phyloP scores from a whole-genome alignment of 768 basidiomycete species.

The Termitomyces sp. region DNA sequence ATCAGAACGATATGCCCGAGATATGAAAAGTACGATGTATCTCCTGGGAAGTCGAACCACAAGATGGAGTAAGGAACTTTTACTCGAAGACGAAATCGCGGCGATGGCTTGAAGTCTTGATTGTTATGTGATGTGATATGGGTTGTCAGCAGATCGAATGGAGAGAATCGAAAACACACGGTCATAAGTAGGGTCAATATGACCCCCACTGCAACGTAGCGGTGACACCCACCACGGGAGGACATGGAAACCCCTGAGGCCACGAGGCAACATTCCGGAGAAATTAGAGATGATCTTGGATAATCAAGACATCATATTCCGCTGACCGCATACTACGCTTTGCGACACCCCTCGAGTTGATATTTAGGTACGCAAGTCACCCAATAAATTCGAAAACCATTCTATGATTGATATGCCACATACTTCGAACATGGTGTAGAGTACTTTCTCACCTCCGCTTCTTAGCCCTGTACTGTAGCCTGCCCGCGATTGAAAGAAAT shows the following conservation, averaged over 20 bases:
- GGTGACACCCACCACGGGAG: not conserved
- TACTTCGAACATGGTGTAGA: not conserved
- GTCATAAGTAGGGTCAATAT: not conserved
- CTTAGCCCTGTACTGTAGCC: not conserved
- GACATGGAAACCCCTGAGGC: not conserved
- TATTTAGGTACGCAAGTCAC: no score
- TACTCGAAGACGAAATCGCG: no score
- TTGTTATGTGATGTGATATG: no score
- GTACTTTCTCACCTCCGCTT: not conserved
- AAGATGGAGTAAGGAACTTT: not conserved
- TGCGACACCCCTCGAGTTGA: no score
- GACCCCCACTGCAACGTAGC: not conserved
- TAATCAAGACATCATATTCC: not conserved
- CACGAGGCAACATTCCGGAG: not conserved
- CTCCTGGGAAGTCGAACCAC: not conserved
- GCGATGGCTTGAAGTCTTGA: no score
- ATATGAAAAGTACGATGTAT: not conserved
- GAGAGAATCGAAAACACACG: not conserved
- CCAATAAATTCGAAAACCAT: no score
- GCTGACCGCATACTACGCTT: accelerated
- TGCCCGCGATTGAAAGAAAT: not conserved
- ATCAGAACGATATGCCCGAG: not conserved
- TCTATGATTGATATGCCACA: no score
- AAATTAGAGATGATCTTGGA: not conserved
- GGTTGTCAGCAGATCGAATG: no score